Conservation (phyloP, 345 rosid species). For the Eucalyptus dawsonii region DNA sequence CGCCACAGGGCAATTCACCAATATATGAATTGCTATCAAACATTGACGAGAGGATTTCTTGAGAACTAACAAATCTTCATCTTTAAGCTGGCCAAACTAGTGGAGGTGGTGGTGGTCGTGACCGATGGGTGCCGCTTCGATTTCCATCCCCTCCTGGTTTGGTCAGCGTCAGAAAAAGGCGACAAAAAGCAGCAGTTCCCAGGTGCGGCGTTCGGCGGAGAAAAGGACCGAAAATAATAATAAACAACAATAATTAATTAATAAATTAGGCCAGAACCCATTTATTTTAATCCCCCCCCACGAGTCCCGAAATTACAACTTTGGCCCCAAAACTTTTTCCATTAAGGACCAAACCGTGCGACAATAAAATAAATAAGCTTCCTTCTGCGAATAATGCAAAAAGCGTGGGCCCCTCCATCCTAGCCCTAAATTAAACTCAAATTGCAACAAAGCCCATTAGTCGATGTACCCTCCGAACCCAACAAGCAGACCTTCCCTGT, state of each 20-base stretch:
- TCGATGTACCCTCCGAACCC: constrained; percentile 45
- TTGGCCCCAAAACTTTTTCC: not conserved
- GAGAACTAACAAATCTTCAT: not conserved
- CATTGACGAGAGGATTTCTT: not conserved
- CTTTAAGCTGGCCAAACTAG: not conserved
- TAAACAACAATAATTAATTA: not conserved
- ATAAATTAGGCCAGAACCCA: not conserved
- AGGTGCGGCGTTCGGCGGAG: constrained; percentile 83
- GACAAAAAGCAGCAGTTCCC: constrained; percentile 48
- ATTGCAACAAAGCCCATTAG: constrained; percentile 27
- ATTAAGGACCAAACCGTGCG: not conserved
- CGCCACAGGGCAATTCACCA: accelerated
- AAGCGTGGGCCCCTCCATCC: not conserved
- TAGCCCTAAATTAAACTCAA: not conserved
- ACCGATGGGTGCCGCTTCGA: not conserved
- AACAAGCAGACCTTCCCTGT: constrained; percentile 38
- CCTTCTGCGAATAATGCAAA: not conserved
- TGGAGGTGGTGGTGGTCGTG: not conserved
- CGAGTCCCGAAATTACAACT: not conserved
- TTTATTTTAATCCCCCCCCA: not conserved
- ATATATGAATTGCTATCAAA: not conserved
- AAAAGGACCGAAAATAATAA: not conserved
- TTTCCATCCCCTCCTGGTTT: not conserved
- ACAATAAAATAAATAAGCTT: not conserved
- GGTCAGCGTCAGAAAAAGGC: constrained; percentile 11